phyloP scores from a whole-genome alignment of 2,329 filamentous ascomycete species.

The Colletotrichum magnum region DNA sequence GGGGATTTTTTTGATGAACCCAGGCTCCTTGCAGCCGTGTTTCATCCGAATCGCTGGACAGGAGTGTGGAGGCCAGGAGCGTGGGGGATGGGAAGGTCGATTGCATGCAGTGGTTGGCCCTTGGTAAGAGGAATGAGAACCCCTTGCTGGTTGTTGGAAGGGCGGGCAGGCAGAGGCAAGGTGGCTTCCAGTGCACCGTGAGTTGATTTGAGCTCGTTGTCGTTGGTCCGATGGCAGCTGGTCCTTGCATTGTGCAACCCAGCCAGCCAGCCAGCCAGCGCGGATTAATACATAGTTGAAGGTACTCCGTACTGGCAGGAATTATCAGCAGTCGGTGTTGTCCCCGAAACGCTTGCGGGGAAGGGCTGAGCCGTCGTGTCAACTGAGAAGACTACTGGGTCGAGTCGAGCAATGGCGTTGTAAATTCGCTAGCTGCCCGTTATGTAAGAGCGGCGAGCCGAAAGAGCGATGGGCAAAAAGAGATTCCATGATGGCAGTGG shows the following conservation, averaged over 20 bases:
- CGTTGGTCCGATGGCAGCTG: constrained; percentile 5
- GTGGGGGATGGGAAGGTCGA: not conserved
- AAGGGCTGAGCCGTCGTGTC: constrained; percentile 3
- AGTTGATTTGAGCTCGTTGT: not conserved
- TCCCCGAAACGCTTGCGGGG: constrained; percentile 24
- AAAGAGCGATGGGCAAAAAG: constrained; percentile 22
- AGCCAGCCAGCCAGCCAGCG: not conserved
- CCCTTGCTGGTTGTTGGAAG: too few relatives aligned
- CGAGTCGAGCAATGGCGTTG: not conserved
- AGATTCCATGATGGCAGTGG: constrained; percentile 10
- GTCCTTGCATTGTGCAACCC: constrained; percentile 7
- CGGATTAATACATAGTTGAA: not conserved
- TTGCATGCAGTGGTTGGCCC: too few relatives aligned
- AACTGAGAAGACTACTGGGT: not conserved
- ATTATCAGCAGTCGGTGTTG: not conserved
- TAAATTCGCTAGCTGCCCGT: constrained; percentile 1
- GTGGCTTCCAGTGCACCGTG: constrained; percentile 1
- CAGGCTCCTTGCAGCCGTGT: constrained; percentile 33
- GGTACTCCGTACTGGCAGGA: not conserved
- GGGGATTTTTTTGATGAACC: constrained; percentile 25
- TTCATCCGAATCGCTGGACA: constrained; percentile 39
- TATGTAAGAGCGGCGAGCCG: constrained; percentile 18
- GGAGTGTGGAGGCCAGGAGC: constrained; percentile 18
- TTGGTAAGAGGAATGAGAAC: too few relatives aligned
- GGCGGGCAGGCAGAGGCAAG: too few relatives aligned